A percentile compares a stretch with the other conserved stretches of the same genome.
Conservation (phyloP, 352 stramenopile genomes). For the Phytophthora rubi region DNA sequence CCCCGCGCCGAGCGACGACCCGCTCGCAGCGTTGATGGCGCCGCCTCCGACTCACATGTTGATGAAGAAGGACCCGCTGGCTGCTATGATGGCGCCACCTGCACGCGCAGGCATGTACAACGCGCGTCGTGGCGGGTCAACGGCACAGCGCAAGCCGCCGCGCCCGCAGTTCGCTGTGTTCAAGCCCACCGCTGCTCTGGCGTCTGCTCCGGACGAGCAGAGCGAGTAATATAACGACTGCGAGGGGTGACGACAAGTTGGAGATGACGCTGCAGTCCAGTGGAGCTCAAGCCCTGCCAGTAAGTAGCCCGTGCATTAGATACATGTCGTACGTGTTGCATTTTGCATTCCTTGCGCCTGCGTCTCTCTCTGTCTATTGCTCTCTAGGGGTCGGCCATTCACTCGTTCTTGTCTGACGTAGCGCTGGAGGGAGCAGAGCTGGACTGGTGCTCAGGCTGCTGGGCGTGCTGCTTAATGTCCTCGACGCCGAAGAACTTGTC, state of each 20-base stretch:
- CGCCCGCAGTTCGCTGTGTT: slow-evolving; percentile 90
- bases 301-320: slow-evolving; percentile 43
- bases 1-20: slow-evolving; percentile 51
- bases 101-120: slow-evolving; percentile 48
- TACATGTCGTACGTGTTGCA: slow-evolving; percentile 32
- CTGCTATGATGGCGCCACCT: slow-evolving; percentile 87
- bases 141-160: slow-evolving; percentile 54
- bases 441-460: slow-evolving; percentile 17
- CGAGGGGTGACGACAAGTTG: slow-evolving; percentile 2
- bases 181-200: slow-evolving; percentile 58
- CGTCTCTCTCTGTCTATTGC: neutral
- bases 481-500: slow-evolving; percentile 91
- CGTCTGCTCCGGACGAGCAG: slow-evolving; percentile 30
- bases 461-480: slow-evolving; percentile 50
- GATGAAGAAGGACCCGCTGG: slow-evolving; percentile 88
- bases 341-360: neutral
- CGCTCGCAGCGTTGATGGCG: slow-evolving; percentile 84
- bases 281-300: slow-evolving; percentile 9
- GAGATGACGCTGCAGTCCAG: neutral
- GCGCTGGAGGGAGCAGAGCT: slow-evolving; percentile 1
- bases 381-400: slow-evolving; percentile 13
- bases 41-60: slow-evolving; percentile 67
- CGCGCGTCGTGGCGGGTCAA: slow-evolving; percentile 32
- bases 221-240: slow-evolving; percentile 27
- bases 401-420: slow-evolving; percentile 30